phyloP scores from a whole-genome alignment of 306 rosid species.

The Inga laurina region DNA sequence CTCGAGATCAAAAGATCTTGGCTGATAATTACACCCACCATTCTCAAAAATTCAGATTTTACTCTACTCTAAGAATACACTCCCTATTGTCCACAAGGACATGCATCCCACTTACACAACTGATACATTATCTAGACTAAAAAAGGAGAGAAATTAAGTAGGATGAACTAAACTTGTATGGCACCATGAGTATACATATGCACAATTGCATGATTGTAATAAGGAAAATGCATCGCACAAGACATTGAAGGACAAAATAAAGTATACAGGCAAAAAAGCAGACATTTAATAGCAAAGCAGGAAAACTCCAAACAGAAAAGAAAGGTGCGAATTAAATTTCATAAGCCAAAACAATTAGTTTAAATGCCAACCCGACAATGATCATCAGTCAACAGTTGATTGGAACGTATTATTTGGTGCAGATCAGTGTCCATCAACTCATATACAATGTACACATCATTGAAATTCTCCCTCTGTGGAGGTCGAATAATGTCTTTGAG shows the following conservation, averaged over 20 bases:
- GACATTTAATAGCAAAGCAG: background rate
- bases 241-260: background rate
- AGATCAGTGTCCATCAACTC: slow-evolving; percentile 96
- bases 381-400: slow-evolving; percentile 78
- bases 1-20: background rate
- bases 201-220: background rate
- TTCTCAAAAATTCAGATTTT: background rate
- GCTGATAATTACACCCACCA: background rate
- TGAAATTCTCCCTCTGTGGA: slow-evolving; percentile 77
- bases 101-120: background rate
- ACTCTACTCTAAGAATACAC: background rate
- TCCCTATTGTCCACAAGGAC: background rate
- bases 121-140: too few relatives aligned
- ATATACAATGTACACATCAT: slow-evolving; percentile 87
- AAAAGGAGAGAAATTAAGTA: background rate
- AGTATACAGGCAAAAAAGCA: background rate
- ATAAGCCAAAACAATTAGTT: slow-evolving; percentile 31
- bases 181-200: background rate
- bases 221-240: background rate
- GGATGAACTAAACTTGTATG: background rate
- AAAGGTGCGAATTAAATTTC: slow-evolving; percentile 3
- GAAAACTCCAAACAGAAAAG: background rate
- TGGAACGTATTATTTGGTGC: slow-evolving; percentile 86
- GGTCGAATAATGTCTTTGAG: slow-evolving; percentile 86
- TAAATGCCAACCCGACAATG: slow-evolving; percentile 86